Conservation (phyloP, 208 protist genomes). For the Leishmania tropica region DNA sequence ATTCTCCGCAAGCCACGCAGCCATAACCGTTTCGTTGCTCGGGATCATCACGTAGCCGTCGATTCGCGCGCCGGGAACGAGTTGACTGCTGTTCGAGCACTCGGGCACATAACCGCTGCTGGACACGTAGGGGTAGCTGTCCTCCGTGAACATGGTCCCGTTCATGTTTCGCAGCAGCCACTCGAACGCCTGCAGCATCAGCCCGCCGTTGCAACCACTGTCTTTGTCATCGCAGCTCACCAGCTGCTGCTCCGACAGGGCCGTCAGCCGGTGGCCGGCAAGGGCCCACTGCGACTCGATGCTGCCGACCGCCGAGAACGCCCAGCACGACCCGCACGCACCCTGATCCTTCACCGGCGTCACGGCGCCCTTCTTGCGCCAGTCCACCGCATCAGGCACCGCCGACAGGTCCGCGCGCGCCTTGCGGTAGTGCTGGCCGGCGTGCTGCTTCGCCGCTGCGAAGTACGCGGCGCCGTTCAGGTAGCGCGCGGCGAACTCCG, state of each 20-base stretch:
- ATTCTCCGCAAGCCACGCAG: conserved; percentile 54
- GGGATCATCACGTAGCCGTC: conserved; percentile 54
- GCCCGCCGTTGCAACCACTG: conserved; percentile 86
- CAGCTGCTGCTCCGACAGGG: conserved; percentile 94
- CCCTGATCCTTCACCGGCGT: too few relatives aligned
- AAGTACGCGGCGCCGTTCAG: too few relatives aligned
- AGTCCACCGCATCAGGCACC: too few relatives aligned
- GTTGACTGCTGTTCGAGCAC: background rate
- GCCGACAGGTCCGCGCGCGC: too few relatives aligned
- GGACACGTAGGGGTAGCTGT: conserved; percentile 50
- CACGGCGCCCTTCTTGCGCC: too few relatives aligned
- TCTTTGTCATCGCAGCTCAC: conserved; percentile 92
- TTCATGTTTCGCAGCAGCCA: conserved; percentile 68
- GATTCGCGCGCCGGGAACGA: conserved; percentile 60
- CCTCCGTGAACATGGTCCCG: conserved; percentile 71
- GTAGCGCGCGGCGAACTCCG: too few relatives aligned
- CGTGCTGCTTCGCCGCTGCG: too few relatives aligned
- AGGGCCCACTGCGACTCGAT: too few relatives aligned
- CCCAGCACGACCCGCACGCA: too few relatives aligned
- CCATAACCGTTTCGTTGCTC: conserved; percentile 64
- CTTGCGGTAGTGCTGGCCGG: too few relatives aligned
- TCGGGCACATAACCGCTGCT: background rate
- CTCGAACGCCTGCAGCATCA: conserved; percentile 82
- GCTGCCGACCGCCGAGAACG: too few relatives aligned
- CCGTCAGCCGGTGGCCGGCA: too few relatives aligned